Evolutionary conservation across 169 alveolate genomes (phyloP), one percentile per base, ranked within the genome.

Genomic region (Nephromyces sp.): DNA sequence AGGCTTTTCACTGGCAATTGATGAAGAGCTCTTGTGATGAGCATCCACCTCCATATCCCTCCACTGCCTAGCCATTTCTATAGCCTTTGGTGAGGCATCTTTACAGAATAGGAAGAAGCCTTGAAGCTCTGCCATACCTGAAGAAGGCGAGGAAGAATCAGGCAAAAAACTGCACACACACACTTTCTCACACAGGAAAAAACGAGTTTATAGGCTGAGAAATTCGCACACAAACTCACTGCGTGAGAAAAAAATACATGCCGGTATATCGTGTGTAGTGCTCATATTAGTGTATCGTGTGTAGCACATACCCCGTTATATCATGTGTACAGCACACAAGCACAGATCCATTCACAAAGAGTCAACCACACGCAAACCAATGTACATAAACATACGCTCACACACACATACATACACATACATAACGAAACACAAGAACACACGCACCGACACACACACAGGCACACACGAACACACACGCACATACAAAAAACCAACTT

Each of bases 71-170:
- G 89, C 89, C 78, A 77, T 79, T 33, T 75, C 70, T 30, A 84
- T 30, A 25, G 89, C 84, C 68, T 84, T 77, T 21, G 64, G 34
- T 4, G 84, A 74, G 34, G 81, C 86, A 5, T 80, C 82, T 51
- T 77, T 74, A 52, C 84, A 78, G 69, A 84, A 84, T 28, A 85
- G 74, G 71, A 87, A 81, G 81, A 83, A 87, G 2, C 91, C 88
- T 52, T 87, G 88, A 2, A 87, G 78, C 67, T 87, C 90, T 1
- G 92, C 92, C 91, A 87, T 87, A 25, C 86, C 80, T 74, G 74
- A n/a, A 25, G 35, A 3, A 24, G 53, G 52, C 32, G 1, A 0
- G 61, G 57, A 15, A 15, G n/a, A 15, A 43, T 15, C 15, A 15
- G 57, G 15, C 57, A 43, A 15, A 15, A 15, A 15, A 15, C 57